A percentile compares a stretch with the other conserved stretches of the same genome.
Conservation (phyloP, 371 early-diverging fungal species). For the Mucor sp. region DNA sequence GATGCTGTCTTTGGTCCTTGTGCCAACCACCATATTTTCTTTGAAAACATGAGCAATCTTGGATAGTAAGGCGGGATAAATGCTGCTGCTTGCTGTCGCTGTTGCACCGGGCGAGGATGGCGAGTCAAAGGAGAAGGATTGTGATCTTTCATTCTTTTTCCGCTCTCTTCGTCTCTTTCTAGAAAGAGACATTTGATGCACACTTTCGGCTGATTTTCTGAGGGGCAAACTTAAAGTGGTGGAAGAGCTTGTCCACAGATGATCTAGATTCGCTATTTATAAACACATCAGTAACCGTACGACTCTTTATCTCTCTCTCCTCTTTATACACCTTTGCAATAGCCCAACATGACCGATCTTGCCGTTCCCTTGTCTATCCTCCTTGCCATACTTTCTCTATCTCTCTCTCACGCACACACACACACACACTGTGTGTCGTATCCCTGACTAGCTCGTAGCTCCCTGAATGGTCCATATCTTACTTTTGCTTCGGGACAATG, state of each 20-base stretch:
- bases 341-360: not conserved
- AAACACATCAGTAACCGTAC: not conserved
- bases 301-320: not conserved
- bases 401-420: not conserved
- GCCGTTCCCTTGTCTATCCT: not conserved
- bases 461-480: not conserved
- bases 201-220: constrained; percentile 42
- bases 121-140: constrained; percentile 46
- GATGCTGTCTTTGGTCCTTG: constrained; percentile 74
- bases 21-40: constrained; percentile 46
- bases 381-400: not conserved
- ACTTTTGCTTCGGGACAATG: constrained; percentile 35
- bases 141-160: constrained; percentile 31
- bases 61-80: constrained; percentile 84
- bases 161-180: constrained; percentile 14
- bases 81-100: constrained; percentile 33
- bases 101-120: constrained; percentile 1
- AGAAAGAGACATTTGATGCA: constrained; percentile 28
- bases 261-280: constrained; percentile 22
- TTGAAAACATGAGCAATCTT: constrained; percentile 78
- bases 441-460: not conserved
- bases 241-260: constrained; percentile 21
- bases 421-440: not conserved
- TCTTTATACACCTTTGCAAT: not conserved
- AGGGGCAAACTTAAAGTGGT: constrained; percentile 39